Evolutionary conservation across 352 stramenopile genomes (phyloP).

Genomic region (Phytophthora parvispora): DNA sequence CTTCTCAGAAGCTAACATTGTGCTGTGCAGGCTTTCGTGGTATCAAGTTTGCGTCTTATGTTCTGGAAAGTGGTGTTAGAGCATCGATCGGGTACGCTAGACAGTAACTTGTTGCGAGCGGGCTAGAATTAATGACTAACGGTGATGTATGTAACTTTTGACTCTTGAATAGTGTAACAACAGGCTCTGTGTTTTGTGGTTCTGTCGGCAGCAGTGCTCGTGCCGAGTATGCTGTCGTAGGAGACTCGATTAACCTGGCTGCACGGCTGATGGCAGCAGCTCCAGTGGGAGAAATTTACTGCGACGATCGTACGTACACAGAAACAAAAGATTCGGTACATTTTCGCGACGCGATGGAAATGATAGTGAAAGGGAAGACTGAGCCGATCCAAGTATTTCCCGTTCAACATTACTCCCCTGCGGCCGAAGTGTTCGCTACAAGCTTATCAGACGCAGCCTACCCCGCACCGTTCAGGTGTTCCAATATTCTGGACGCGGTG

Average conservation of each 20-base stretch:
- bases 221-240: conserved; percentile 86
- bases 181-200: conserved; percentile 78
- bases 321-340: conserved; percentile 67
- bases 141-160: neutral
- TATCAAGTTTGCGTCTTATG: conserved; percentile 70
- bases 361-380: conserved; percentile 75
- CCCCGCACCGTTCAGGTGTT: conserved; percentile 54
- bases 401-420: conserved; percentile 35
- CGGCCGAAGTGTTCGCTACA: neutral
- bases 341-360: conserved; percentile 56
- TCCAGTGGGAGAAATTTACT: conserved; percentile 69
- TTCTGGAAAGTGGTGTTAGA: conserved; percentile 70
- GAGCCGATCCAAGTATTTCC: conserved; percentile 56
- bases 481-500: conserved; percentile 58
- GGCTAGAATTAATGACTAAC: neutral
- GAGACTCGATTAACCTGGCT: conserved; percentile 87
- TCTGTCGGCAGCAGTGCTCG: conserved; percentile 76
- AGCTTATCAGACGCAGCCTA: conserved; percentile 7
- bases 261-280: conserved; percentile 83
- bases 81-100: conserved; percentile 73
- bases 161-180: conserved; percentile 56
- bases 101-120: too few relatives aligned
- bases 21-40: conserved; percentile 34
- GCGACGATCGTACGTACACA: conserved; percentile 71
- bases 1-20: neutral